Percentiles rank a stretch among this genome's conserved stretches.
Evolutionary conservation across 2,329 filamentous ascomycete species (phyloP).

Genomic region (Cadophora luteo-olivacea): DNA sequence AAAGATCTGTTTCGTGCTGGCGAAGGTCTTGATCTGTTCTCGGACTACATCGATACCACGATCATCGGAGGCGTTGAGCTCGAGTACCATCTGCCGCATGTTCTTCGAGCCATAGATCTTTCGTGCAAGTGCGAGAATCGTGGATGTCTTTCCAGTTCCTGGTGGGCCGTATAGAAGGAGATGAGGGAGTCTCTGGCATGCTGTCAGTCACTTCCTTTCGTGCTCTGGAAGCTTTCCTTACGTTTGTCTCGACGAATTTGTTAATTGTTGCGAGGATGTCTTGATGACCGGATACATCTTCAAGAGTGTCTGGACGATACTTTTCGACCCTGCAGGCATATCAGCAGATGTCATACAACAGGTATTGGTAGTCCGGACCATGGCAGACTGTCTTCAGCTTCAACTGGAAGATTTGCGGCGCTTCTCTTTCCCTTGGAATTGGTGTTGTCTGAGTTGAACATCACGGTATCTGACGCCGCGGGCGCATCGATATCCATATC

Average conservation of each 20-base stretch:
- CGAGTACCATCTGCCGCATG: conserved; percentile 97
- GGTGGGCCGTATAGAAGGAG: conserved; percentile 96
- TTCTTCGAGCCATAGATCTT: conserved; percentile 92
- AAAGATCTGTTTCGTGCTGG: conserved; percentile 98
- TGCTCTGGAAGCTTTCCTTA: conserved; percentile 43
- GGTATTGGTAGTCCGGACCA: conserved; percentile 63
- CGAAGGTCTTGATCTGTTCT: conserved; percentile 99
- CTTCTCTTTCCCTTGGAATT: conserved; percentile 88
- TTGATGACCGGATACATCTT: conserved; percentile 94
- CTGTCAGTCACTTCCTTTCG: conserved; percentile 19
- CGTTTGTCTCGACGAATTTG: conserved; percentile 93
- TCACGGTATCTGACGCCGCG: conserved; percentile 55
- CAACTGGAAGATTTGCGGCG: conserved; percentile 89
- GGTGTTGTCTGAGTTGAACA: conserved; percentile 77
- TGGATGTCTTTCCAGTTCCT: conserved; percentile 97
- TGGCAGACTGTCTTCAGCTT: conserved; percentile 91
- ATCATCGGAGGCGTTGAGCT: conserved; percentile 97
- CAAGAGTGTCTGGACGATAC: conserved; percentile 86
- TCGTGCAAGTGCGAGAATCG: conserved; percentile 88
- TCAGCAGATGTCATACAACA: conserved; percentile 31
- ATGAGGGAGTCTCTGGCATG: conserved; percentile 77
- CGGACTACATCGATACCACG: conserved; percentile 96
- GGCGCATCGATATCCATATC: conserved; percentile 73
- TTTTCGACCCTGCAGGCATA: conserved; percentile 80
- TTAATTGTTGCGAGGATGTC: conserved; percentile 98